Percentiles rank a stretch among this genome's conserved stretches.
These are phyloP conservation scores for Knufia fluminis DNA, from an alignment of 2,329 filamentous ascomycete genomes.

Conservation along the genomic window DNA sequence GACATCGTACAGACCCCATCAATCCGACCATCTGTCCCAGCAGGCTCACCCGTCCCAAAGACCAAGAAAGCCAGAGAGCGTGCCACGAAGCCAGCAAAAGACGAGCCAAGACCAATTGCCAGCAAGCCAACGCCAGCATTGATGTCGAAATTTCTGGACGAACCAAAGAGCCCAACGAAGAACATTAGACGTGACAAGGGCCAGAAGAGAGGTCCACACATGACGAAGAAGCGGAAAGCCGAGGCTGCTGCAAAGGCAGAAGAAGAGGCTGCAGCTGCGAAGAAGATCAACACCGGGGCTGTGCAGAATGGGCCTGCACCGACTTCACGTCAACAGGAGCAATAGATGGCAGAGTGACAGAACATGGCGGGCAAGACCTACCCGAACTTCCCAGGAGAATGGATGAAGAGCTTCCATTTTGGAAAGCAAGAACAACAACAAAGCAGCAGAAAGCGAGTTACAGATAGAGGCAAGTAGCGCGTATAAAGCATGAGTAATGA, in stretches of 20 bases:
- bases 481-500: too few relatives aligned
- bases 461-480: too few relatives aligned
- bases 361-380: too few relatives aligned
- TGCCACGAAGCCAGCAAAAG: neutral
- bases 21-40: neutral
- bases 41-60: neutral
- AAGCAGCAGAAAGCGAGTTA: too few relatives aligned
- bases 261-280: neutral
- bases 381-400: too few relatives aligned
- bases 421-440: too few relatives aligned
- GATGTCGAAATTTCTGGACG: neutral
- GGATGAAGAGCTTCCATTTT: too few relatives aligned
- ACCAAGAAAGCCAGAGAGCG: neutral
- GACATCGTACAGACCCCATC: neutral
- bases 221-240: neutral
- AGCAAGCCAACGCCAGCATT: neutral
- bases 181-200: neutral
- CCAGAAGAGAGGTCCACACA: slow-evolving; percentile 1
- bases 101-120: neutral
- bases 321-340: too few relatives aligned
- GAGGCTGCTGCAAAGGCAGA: neutral
- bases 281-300: too few relatives aligned
- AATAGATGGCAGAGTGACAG: too few relatives aligned
- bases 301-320: neutral
- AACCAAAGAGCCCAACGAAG: neutral